Conservation (phyloP, 495 filamentous ascomycete species). For the Wilcoxina mikolae region DNA sequence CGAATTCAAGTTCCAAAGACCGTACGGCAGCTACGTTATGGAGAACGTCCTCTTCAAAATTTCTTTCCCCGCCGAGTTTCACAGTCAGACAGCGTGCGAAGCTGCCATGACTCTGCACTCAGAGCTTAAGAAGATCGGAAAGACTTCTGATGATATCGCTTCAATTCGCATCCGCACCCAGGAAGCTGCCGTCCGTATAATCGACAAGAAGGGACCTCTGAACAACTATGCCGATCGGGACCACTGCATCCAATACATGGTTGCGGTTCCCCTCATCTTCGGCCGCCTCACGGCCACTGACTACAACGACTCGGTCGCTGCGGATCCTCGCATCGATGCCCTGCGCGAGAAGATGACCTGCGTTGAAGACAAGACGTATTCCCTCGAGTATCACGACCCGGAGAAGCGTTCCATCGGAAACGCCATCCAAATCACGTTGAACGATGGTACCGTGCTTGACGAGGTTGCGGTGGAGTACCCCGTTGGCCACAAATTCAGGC, state of each 20-base stretch:
- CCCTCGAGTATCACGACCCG: slow-evolving; percentile 84
- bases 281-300: slow-evolving; percentile 81
- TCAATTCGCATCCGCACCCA: slow-evolving; percentile 85
- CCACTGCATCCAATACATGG: slow-evolving; percentile 99
- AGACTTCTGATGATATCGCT: slow-evolving; percentile 90
- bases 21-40: slow-evolving; percentile 98
- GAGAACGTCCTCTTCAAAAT: slow-evolving; percentile 99
- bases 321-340: slow-evolving; percentile 72
- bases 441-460: slow-evolving; percentile 84
- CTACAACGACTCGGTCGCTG: slow-evolving; percentile 86
- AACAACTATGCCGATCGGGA: slow-evolving; percentile 99
- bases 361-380: slow-evolving; percentile 91
- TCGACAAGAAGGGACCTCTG: slow-evolving; percentile 99
- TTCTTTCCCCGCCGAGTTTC: slow-evolving; percentile 78
- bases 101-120: slow-evolving; percentile 73
- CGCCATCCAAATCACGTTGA: slow-evolving; percentile 79
- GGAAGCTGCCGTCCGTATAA: slow-evolving; percentile 95
- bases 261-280: slow-evolving; percentile 83
- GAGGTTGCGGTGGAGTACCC: slow-evolving; percentile 93
- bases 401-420: slow-evolving; percentile 89
- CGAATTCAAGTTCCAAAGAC: slow-evolving; percentile 87
- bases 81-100: slow-evolving; percentile 97
- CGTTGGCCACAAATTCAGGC: slow-evolving; percentile 75
- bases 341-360: slow-evolving; percentile 85
- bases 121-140: slow-evolving; percentile 68